phyloP scores from a whole-genome alignment of 192 early-diverging fungal species.

The Allomyces macrogynus region DNA sequence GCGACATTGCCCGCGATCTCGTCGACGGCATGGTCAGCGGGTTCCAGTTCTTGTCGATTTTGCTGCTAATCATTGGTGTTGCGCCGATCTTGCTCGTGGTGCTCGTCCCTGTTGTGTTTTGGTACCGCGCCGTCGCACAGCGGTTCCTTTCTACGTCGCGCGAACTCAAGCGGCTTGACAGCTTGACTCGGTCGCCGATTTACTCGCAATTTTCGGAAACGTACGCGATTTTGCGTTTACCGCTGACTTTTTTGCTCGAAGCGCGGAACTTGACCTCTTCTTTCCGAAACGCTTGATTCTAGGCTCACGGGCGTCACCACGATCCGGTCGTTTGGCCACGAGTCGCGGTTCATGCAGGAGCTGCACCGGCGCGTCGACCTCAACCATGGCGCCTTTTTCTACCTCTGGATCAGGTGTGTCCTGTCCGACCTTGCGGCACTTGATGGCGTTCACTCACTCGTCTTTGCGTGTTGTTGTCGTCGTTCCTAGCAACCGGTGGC shows the following conservation, averaged over 20 bases:
- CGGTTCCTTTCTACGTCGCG: slow-evolving; percentile 16
- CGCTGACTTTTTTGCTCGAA: no score
- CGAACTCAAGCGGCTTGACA: slow-evolving; percentile 30
- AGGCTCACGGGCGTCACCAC: slow-evolving; percentile 27
- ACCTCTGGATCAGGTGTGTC: slow-evolving; percentile 10
- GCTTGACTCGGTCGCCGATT: slow-evolving; percentile 17
- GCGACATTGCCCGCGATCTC: slow-evolving; percentile 23
- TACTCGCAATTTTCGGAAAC: slow-evolving; percentile 8
- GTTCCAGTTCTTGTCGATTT: slow-evolving; percentile 28
- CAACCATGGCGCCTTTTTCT: slow-evolving; percentile 31
- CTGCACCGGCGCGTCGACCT: slow-evolving; percentile 18
- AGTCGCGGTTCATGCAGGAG: slow-evolving; percentile 21
- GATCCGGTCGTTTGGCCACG: slow-evolving; percentile 31
- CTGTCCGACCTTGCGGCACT: no score
- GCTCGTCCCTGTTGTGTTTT: slow-evolving; percentile 24
- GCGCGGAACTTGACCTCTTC: background rate
- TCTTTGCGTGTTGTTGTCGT: no score
- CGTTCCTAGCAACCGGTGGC: slow-evolving; percentile 52
- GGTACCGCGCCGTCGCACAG: slow-evolving; percentile 31
- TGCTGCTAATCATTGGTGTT: slow-evolving; percentile 40
- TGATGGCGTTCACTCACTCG: no score
- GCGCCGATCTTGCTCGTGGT: slow-evolving; percentile 55
- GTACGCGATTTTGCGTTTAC: slow-evolving; percentile 11
- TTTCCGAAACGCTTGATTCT: background rate
- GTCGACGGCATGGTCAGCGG: slow-evolving; percentile 27